These are phyloP conservation scores for Colletotrichum lini DNA, from an alignment of 2,329 filamentous ascomycete species.

Conservation along the genomic window DNA sequence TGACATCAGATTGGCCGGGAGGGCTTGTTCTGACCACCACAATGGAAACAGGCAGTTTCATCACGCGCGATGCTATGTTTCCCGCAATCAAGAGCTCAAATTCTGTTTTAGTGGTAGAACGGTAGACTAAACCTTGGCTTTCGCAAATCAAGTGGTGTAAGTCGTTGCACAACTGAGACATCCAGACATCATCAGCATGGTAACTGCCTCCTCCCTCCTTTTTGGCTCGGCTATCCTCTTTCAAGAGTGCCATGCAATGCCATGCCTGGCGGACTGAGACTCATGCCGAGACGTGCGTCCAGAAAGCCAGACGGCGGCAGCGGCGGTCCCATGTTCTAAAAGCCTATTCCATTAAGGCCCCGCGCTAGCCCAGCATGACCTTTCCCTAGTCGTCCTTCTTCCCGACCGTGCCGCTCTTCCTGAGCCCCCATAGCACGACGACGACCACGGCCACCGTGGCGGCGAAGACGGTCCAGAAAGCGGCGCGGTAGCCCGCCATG, in stretches of 20 bases:
- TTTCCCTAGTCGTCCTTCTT: slow-evolving; percentile 53
- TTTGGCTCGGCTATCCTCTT: too few species aligned
- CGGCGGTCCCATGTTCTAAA: slow-evolving; percentile 9
- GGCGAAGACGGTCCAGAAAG: slow-evolving; percentile 68
- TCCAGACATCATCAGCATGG: neutral
- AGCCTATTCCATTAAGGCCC: neutral
- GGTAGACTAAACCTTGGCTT: neutral
- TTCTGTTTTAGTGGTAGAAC: too few species aligned
- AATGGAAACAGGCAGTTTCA: neutral
- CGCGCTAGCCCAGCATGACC: slow-evolving; percentile 5
- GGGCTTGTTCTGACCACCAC: neutral
- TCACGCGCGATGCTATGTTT: neutral
- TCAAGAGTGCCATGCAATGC: neutral
- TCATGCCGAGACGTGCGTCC: neutral
- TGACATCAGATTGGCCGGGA: slow-evolving; percentile 6
- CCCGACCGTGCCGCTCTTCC: slow-evolving; percentile 63
- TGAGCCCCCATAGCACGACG: slow-evolving; percentile 59
- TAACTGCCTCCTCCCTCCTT: neutral
- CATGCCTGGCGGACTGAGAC: neutral
- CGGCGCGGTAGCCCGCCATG: slow-evolving; percentile 66
- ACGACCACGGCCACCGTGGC: slow-evolving; percentile 55
- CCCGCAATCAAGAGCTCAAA: neutral
- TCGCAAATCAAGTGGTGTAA: too few species aligned
- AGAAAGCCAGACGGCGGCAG: slow-evolving; percentile 3
- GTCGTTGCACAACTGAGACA: too few species aligned